Evolutionary conservation across 2,329 filamentous ascomycete genomes (phyloP).

Genomic region (Paracorniculantispora psalliotae): DNA sequence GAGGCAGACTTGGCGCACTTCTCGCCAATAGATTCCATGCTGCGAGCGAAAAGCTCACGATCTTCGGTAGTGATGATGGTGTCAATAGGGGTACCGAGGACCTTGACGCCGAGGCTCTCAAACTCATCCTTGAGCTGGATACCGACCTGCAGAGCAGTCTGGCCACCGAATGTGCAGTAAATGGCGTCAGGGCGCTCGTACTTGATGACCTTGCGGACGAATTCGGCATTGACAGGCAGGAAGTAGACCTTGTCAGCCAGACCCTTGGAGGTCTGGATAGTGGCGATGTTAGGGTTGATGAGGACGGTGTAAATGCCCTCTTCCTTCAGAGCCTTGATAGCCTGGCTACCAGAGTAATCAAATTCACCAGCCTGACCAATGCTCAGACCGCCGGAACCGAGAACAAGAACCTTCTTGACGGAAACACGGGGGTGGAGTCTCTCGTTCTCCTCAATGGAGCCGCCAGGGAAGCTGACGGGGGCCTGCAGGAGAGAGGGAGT

Average conservation of each 20-base stretch:
- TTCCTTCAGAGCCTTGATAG: slow-evolving; percentile 96
- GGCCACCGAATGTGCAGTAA: slow-evolving; percentile 95
- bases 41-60: slow-evolving; percentile 91
- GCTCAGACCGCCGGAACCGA: slow-evolving; percentile 90
- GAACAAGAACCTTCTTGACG: slow-evolving; percentile 90
- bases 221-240: slow-evolving; percentile 92
- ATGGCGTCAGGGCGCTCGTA: slow-evolving; percentile 94
- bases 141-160: slow-evolving; percentile 93
- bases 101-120: slow-evolving; percentile 83
- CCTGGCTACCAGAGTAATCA: slow-evolving; percentile 96
- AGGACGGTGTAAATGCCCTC: slow-evolving; percentile 97
- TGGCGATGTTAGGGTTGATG: slow-evolving; percentile 99
- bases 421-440: slow-evolving; percentile 70
- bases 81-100: slow-evolving; percentile 92
- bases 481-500: slow-evolving; percentile 62
- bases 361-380: slow-evolving; percentile 99
- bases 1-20: slow-evolving; percentile 98
- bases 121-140: slow-evolving; percentile 98
- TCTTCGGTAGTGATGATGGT: slow-evolving; percentile 99
- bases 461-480: slow-evolving; percentile 83
- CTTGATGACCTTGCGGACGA: slow-evolving; percentile 94
- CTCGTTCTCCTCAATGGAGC: slow-evolving; percentile 73
- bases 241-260: slow-evolving; percentile 99
- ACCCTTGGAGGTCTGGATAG: slow-evolving; percentile 96
- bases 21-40: slow-evolving; percentile 97